A percentile compares a stretch with the other conserved stretches of the same genome.
Conservation (phyloP, 495 filamentous ascomycete genomes). For the Daldinia vernicosa region DNA sequence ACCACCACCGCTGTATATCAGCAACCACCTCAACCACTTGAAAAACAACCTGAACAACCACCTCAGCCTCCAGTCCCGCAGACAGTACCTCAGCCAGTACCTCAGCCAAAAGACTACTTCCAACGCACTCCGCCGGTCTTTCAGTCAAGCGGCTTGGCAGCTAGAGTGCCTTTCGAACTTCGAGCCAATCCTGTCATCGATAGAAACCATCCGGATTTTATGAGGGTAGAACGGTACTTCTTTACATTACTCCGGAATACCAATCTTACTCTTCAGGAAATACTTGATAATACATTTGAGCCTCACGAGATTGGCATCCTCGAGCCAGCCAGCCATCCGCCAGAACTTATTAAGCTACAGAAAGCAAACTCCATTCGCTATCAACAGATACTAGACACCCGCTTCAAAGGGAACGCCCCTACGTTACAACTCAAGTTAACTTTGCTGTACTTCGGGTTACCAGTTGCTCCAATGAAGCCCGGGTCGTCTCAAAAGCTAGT, state of each 20-base stretch:
- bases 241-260: constrained; percentile 26
- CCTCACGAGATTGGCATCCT: constrained; percentile 39
- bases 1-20: background rate
- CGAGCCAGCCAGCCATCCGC: constrained; percentile 25
- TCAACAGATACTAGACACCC: constrained; percentile 25
- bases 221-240: constrained; percentile 37
- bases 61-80: background rate
- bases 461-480: constrained; percentile 38
- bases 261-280: constrained; percentile 28
- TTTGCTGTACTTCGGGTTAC: constrained; percentile 45
- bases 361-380: constrained; percentile 28
- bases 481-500: background rate
- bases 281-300: constrained; percentile 40
- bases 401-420: constrained; percentile 32
- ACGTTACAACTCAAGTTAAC: constrained; percentile 42
- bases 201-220: constrained; percentile 22
- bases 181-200: constrained; percentile 32
- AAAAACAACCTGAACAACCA: background rate
- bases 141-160: background rate
- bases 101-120: background rate
- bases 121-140: background rate
- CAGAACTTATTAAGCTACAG: constrained; percentile 29
- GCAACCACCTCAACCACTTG: background rate
- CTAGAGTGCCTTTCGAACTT: constrained; percentile 21
- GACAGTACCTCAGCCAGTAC: background rate